These are phyloP conservation scores for Xylaria polymorpha DNA, from an alignment of 2,329 filamentous ascomycete genomes.

Conservation along the genomic window DNA sequence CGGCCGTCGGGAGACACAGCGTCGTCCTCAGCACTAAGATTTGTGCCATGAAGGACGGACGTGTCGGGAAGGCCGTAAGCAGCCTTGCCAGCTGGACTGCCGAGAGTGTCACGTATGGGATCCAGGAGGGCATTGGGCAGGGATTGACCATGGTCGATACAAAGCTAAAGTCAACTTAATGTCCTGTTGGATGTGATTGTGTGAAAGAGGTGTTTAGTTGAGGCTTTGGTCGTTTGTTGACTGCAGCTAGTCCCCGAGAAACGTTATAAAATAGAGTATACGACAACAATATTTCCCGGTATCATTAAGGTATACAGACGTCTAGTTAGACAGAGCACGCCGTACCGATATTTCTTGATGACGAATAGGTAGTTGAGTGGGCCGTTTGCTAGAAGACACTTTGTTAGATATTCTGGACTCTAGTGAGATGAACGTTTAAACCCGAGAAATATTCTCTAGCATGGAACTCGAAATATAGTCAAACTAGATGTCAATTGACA, in stretches of 20 bases:
- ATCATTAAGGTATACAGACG: constrained; percentile 1
- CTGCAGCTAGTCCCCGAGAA: background rate
- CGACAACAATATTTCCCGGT: background rate
- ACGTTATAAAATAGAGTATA: background rate
- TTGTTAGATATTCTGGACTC: background rate
- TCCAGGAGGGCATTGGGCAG: constrained; percentile 70
- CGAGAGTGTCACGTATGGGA: constrained; percentile 71
- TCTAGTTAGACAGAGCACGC: background rate
- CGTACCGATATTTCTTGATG: background rate
- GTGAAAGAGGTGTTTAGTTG: background rate
- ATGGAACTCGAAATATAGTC: background rate
- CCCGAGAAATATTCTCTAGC: background rate
- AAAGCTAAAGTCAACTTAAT: constrained; percentile 28
- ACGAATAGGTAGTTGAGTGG: background rate
- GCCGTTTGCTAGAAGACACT: background rate
- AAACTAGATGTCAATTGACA: background rate
- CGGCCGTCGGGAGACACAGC: constrained; percentile 63
- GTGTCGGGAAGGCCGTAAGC: constrained; percentile 68
- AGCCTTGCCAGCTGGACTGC: constrained; percentile 70
- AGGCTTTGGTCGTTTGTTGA: background rate
- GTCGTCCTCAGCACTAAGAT: constrained; percentile 65
- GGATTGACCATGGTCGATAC: constrained; percentile 45
- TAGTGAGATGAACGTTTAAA: background rate
- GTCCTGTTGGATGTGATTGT: background rate
- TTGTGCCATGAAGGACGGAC: constrained; percentile 71